phyloP scores from a whole-genome alignment of 805 yeast species.

The Debaryomyces tyrocola region DNA sequence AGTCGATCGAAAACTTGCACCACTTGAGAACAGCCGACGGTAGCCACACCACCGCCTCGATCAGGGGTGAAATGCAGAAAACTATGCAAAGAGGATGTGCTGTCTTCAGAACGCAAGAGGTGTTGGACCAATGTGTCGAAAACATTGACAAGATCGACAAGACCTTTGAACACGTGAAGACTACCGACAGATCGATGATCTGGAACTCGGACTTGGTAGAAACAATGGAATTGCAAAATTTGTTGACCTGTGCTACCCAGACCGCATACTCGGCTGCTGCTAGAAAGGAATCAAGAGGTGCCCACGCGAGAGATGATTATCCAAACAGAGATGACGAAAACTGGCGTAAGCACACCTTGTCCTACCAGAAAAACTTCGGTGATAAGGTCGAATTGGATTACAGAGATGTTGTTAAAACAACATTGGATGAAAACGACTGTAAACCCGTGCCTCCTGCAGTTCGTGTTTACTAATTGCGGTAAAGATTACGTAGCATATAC shows the following conservation, averaged over 20 bases:
- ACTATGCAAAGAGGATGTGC: constrained; percentile 97
- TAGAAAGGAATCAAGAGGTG: constrained; percentile 97
- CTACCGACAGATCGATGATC: constrained; percentile 95
- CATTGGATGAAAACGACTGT: constrained; percentile 91
- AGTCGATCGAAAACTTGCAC: constrained; percentile 89
- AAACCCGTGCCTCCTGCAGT: constrained; percentile 95
- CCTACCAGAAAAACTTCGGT: constrained; percentile 80
- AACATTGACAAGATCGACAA: constrained; percentile 75
- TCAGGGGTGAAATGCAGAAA: constrained; percentile 90
- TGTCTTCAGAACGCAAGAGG: constrained; percentile 91
- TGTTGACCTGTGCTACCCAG: constrained; percentile 95
- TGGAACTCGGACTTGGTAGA: constrained; percentile 98
- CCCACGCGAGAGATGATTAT: constrained; percentile 97
- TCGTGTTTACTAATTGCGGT: constrained; percentile 74
- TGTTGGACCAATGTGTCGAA: constrained; percentile 87
- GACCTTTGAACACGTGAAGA: constrained; percentile 71
- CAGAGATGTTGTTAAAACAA: constrained; percentile 79
- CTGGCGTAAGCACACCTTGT: constrained; percentile 97
- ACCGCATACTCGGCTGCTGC: constrained; percentile 93
- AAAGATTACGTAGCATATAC: not conserved
- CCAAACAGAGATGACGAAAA: constrained; percentile 93
- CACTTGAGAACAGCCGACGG: constrained; percentile 84
- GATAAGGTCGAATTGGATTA: constrained; percentile 73
- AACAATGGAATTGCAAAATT: constrained; percentile 92
- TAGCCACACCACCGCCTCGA: constrained; percentile 76